These are phyloP conservation scores for Liriodendron chinense DNA, from an alignment of 164 flowering plant genomes.

Conservation along the genomic window DNA sequence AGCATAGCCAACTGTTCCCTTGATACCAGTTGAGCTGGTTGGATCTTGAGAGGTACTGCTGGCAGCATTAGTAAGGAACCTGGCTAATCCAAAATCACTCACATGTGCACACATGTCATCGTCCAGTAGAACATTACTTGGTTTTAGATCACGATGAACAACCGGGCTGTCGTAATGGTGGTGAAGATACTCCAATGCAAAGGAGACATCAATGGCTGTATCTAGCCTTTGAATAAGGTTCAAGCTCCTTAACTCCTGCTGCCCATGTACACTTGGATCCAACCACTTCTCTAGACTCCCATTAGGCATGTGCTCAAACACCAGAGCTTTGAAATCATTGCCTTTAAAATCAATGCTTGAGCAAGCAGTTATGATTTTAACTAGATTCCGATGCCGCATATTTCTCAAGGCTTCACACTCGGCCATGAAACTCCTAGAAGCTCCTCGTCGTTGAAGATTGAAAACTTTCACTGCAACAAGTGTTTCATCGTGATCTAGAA, in stretches of 20 bases:
- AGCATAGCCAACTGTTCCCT: conserved; percentile 1
- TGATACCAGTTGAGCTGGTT: background rate
- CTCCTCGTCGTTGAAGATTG: background rate
- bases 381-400: conserved; percentile 1
- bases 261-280: background rate
- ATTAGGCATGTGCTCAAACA: background rate
- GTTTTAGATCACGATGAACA: conserved; percentile 8
- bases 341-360: conserved; percentile 7
- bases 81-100: conserved; percentile 3
- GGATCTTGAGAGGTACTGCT: background rate
- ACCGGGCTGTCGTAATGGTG: background rate
- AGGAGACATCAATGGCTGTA: conserved; percentile 6
- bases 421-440: background rate
- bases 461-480: conserved; percentile 2
- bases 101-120: conserved; percentile 6
- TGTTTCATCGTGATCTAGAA: background rate
- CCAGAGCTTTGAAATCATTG: conserved; percentile 2
- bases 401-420: conserved; percentile 5
- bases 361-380: background rate
- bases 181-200: conserved; percentile 3
- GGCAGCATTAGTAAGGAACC: background rate
- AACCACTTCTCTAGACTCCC: conserved; percentile 2
- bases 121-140: conserved; percentile 4
- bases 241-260: background rate
- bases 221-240: background rate